Percentiles rank a stretch among this genome's conserved stretches.
phyloP scores from a whole-genome alignment of 306 rosid species.

The Fragaria vesca region DNA sequence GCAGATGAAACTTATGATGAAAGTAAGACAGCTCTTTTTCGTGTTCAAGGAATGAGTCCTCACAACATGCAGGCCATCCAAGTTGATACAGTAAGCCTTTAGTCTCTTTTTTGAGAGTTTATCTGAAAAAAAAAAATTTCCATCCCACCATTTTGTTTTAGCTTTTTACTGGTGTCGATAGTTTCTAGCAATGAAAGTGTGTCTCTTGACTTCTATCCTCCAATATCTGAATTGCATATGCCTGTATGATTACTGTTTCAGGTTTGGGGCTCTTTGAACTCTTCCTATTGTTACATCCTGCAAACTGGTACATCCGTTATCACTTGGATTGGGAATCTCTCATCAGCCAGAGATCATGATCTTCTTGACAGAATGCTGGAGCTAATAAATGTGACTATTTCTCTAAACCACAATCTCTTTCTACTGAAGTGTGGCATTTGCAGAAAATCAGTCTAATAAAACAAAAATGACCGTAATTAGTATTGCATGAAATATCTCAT shows the following conservation, averaged over 20 bases:
- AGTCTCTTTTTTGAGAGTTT: background rate
- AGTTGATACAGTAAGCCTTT: constrained; percentile 63
- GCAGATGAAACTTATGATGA: constrained; percentile 64
- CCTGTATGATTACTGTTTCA: constrained; percentile 33
- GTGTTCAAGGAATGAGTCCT: constrained; percentile 79
- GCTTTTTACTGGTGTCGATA: background rate
- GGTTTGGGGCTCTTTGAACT: constrained; percentile 83
- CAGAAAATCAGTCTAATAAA: background rate
- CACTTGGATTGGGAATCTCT: constrained; percentile 89
- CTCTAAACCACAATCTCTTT: background rate
- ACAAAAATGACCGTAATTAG: background rate
- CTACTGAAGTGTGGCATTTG: background rate
- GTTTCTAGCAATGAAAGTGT: background rate
- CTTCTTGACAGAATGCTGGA: constrained; percentile 85
- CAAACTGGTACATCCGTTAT: constrained; percentile 57
- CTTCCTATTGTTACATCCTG: constrained; percentile 88
- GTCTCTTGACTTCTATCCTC: constrained; percentile 1
- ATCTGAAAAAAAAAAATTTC: background rate
- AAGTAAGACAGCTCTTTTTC: constrained; percentile 66
- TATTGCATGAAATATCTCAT: background rate
- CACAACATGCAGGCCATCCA: constrained; percentile 89
- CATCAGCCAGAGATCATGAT: constrained; percentile 80
- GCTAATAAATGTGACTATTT: constrained; percentile 51
- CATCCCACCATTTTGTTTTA: background rate
- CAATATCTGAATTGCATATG: background rate